Base-by-base conservation (phyloP, 129 eudicot species). In the Mikania micrantha region DNA sequence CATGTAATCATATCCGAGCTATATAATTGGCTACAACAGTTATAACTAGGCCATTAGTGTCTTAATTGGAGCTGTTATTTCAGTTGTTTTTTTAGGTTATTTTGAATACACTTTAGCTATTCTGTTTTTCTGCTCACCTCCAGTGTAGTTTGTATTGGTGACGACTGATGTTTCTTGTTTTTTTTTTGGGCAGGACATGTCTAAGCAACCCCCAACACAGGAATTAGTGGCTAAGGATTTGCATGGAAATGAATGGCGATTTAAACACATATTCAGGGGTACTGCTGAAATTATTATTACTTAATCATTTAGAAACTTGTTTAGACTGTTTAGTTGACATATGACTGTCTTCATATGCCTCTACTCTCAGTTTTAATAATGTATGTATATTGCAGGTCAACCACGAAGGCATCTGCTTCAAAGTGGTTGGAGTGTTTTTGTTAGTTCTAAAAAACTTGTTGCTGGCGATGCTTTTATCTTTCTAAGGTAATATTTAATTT, bases 351-450 rank as follows among this genome's bases (percentile, higher is more conserved):
- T n/a, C 27, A 31, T 45, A 44, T 36, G 24, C 38, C 4, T 72
- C 29, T 7, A 49, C 21, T 8, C 36, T 72, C 35, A 9, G 61
- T 9, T 34, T 48, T 22, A 25, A 59, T 44, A 38, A 27, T 65
- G 36, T 21, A 22, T 69, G 74, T 42, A 36, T 60, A 60, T 21
- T 24, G 15, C 78, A 93, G 98, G 98, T 57, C 98, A 93, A 80
- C 98, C 98, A 22, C 67, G 95, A 45, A 81, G 98, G 79, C 98
- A 93, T 78, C 76, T 93, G 80, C 95, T 93, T 32, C 86, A 95
- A 60, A 93, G 95, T 0, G 98, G 98, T 10, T 93, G 98, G 98
- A 93, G 98, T 75, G 85, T 91, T 20, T 93, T 93, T 73, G 98
- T 93, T 48, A 84, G 90, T 59, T 88, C 92, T 22, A 93, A 93